phyloP scores from a whole-genome alignment of 495 filamentous ascomycete species.

The Podospora sp. region DNA sequence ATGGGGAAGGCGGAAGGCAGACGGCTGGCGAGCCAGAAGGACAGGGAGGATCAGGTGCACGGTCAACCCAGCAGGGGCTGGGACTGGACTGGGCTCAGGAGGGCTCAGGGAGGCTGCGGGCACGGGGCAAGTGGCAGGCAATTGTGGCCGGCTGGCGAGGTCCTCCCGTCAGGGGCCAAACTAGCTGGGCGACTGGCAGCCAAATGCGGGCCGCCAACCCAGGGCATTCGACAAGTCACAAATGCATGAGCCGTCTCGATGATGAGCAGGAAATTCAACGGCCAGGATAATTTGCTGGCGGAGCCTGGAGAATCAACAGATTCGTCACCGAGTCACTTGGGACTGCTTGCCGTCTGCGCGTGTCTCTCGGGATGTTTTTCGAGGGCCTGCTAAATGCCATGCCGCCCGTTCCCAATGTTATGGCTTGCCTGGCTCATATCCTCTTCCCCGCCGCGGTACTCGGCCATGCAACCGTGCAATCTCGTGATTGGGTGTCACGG shows the following conservation, averaged over 20 bases:
- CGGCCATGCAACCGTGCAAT: constrained; percentile 32
- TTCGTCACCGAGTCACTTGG: background rate
- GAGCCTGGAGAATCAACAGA: background rate
- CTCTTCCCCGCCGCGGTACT: constrained; percentile 1
- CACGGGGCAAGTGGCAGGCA: constrained; percentile 8
- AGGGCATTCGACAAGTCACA: background rate
- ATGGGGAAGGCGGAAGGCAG: constrained; percentile 15
- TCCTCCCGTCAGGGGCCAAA: background rate
- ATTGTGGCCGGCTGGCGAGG: background rate
- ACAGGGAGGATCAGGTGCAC: constrained; percentile 22
- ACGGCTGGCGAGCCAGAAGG: constrained; percentile 10
- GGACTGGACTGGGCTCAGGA: background rate
- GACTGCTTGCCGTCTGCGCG: background rate
- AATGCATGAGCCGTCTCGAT: background rate
- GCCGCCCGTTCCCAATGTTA: background rate
- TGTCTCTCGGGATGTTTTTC: background rate
- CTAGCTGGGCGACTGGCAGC: background rate
- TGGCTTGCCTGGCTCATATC: background rate
- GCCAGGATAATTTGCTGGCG: background rate
- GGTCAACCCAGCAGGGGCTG: constrained; percentile 17
- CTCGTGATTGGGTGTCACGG: constrained; percentile 23
- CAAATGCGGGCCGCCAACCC: background rate
- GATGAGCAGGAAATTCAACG: constrained; percentile 1
- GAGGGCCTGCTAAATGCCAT: background rate
- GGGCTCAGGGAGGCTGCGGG: constrained; percentile 1